Evolutionary conservation across 2,329 filamentous ascomycete species (phyloP).

Genomic region (Colletotrichum sp.): DNA sequence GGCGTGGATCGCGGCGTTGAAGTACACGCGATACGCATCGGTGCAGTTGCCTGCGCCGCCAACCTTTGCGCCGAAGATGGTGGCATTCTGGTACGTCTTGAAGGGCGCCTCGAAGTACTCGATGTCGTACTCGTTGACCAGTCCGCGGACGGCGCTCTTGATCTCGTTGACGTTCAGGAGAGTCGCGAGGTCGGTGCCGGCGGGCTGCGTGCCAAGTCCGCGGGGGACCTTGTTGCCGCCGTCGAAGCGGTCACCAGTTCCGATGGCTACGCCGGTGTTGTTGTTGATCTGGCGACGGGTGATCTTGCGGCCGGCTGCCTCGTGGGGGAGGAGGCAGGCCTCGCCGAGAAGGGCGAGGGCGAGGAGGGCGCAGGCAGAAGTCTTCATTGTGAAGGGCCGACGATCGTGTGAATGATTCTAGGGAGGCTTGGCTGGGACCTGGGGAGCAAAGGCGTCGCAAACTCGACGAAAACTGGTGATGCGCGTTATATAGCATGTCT

Average conservation of each 20-base stretch:
- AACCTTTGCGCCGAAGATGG: conserved; percentile 44
- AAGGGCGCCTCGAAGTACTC: conserved; percentile 45
- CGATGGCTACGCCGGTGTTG: conserved; percentile 39
- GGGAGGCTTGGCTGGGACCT: neutral
- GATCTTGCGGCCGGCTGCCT: conserved; percentile 27
- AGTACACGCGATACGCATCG: conserved; percentile 51
- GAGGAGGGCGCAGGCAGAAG: conserved; percentile 21
- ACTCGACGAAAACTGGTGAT: neutral
- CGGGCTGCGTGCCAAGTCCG: conserved; percentile 40
- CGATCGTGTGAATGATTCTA: neutral
- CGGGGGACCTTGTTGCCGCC: conserved; percentile 40
- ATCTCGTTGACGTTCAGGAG: conserved; percentile 53
- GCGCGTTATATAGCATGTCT: neutral
- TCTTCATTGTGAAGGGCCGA: conserved; percentile 32
- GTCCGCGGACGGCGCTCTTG: conserved; percentile 45
- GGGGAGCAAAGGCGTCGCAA: neutral
- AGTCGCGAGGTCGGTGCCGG: conserved; percentile 35
- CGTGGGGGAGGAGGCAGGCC: conserved; percentile 43
- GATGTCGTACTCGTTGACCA: conserved; percentile 44
- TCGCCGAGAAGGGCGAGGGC: conserved; percentile 25
- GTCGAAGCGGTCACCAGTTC: conserved; percentile 45
- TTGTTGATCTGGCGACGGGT: conserved; percentile 15
- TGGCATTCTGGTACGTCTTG: conserved; percentile 46
- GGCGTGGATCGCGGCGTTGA: conserved; percentile 61
- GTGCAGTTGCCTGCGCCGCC: conserved; percentile 35